Conservation (phyloP, 192 early-diverging fungal genomes). For the Borealophlyctis nickersoniae region DNA sequence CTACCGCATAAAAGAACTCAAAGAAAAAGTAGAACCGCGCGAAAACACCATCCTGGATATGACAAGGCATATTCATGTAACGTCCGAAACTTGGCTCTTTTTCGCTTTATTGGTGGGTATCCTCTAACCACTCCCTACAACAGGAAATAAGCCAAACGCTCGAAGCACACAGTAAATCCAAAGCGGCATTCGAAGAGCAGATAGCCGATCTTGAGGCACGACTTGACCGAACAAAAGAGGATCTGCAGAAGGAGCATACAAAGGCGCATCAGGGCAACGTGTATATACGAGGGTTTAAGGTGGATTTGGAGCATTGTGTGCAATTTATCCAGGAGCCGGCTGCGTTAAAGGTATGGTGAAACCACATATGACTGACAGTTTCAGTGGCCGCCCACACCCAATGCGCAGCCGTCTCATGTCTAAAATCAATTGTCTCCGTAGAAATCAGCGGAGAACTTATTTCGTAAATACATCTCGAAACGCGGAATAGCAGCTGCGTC, state of each 20-base stretch:
- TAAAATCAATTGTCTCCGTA: too few relatives aligned
- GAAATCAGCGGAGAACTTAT: constrained; percentile 32
- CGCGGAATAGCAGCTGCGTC: neutral
- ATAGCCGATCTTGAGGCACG: constrained; percentile 27
- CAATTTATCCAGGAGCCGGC: constrained; percentile 48
- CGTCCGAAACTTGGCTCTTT: neutral
- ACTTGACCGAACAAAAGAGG: constrained; percentile 27
- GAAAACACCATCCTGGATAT: constrained; percentile 53
- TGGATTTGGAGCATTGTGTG: constrained; percentile 37
- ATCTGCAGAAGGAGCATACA: constrained; percentile 26
- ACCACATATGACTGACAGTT: neutral
- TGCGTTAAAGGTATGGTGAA: constrained; percentile 24
- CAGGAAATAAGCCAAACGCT: constrained; percentile 48
- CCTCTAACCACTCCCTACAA: neutral
- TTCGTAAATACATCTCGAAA: constrained; percentile 5
- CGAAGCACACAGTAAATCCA: constrained; percentile 30
- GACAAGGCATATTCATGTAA: constrained; percentile 38
- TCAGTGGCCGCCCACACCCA: neutral
- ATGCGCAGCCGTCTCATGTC: too few relatives aligned
- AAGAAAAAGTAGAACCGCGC: constrained; percentile 56
- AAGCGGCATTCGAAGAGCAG: constrained; percentile 18
- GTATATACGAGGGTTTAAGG: constrained; percentile 30
- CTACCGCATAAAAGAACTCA: constrained; percentile 55
- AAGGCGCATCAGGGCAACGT: constrained; percentile 30
- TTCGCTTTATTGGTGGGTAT: neutral